Conservation (phyloP, 768 basidiomycete species). For the Boletus tylopilopsis region DNA sequence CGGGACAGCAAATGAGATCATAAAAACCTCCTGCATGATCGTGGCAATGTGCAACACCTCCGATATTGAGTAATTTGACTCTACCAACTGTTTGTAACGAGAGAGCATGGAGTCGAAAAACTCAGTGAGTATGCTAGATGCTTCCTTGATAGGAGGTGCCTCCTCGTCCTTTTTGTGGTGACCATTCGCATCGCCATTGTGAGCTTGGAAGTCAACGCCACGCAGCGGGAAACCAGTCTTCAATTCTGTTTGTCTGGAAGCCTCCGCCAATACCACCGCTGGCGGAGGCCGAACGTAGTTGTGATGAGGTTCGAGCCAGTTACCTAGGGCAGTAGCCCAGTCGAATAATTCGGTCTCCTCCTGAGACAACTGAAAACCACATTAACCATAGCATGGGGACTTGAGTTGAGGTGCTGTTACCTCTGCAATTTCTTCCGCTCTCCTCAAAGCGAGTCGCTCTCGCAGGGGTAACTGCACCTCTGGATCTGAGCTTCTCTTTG, state of each 20-base stretch:
- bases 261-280: conserved; percentile 67
- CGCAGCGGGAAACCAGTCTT: conserved; percentile 68
- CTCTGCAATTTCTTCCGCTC: conserved; percentile 52
- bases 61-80: conserved; percentile 39
- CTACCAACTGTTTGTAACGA: conserved; percentile 46
- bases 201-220: conserved; percentile 47
- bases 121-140: conserved; percentile 47
- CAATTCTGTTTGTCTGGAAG: conserved; percentile 64
- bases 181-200: conserved; percentile 34
- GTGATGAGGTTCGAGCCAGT: conserved; percentile 79
- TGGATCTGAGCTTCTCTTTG: conserved; percentile 55
- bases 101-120: conserved; percentile 63
- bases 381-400: conserved; percentile 2
- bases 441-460: conserved; percentile 53
- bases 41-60: conserved; percentile 71
- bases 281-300: conserved; percentile 69
- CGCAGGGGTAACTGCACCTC: conserved; percentile 49
- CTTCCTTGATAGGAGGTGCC: conserved; percentile 58
- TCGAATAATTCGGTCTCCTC: conserved; percentile 59
- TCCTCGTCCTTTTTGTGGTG: conserved; percentile 69
- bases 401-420: conserved; percentile 29
- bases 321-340: conserved; percentile 58
- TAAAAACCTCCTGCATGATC: conserved; percentile 66
- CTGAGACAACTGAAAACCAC: conserved; percentile 50
- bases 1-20: not conserved